Conservation (phyloP, 768 basidiomycete genomes). For the Cantharellus anzutake region DNA sequence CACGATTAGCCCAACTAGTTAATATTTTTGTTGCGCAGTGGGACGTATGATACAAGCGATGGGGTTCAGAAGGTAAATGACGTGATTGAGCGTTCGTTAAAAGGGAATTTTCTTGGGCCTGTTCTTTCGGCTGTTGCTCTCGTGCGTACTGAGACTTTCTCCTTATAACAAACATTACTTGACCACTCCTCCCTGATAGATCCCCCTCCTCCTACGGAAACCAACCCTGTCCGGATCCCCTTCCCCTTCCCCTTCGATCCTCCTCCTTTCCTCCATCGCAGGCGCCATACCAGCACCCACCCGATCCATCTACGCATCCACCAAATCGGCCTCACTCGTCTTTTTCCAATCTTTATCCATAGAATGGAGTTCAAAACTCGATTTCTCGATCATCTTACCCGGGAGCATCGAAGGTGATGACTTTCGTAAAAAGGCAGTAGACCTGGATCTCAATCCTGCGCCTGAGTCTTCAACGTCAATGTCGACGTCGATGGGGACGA, state of each 20-base stretch:
- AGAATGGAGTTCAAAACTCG: slow-evolving; percentile 45
- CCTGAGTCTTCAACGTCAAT: too few relatives aligned
- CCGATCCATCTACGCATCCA: slow-evolving; percentile 64
- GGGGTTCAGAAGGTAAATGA: slow-evolving; percentile 42
- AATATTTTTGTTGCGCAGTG: too few relatives aligned
- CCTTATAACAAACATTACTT: background rate
- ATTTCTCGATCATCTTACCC: slow-evolving; percentile 44
- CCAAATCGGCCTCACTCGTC: slow-evolving; percentile 59
- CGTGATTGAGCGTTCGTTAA: slow-evolving; percentile 34
- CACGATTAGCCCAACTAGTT: background rate
- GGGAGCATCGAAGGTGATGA: slow-evolving; percentile 30
- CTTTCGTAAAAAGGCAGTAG: slow-evolving; percentile 66
- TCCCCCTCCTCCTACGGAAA: slow-evolving; percentile 21
- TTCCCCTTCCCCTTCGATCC: slow-evolving; percentile 49
- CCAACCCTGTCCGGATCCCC: slow-evolving; percentile 52
- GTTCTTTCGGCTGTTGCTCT: slow-evolving; percentile 51
- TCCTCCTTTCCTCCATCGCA: slow-evolving; percentile 63
- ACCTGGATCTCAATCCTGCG: slow-evolving; percentile 14
- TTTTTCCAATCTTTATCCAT: slow-evolving; percentile 66
- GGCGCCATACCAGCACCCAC: slow-evolving; percentile 73
- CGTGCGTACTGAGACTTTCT: slow-evolving; percentile 23
- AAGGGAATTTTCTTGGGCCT: slow-evolving; percentile 52
- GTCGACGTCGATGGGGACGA: background rate
- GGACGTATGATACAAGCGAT: slow-evolving; percentile 12
- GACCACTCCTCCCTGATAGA: background rate